These are phyloP conservation scores for Chlorociboria aeruginascens DNA, from an alignment of 495 filamentous ascomycete genomes.

Conservation along the genomic window DNA sequence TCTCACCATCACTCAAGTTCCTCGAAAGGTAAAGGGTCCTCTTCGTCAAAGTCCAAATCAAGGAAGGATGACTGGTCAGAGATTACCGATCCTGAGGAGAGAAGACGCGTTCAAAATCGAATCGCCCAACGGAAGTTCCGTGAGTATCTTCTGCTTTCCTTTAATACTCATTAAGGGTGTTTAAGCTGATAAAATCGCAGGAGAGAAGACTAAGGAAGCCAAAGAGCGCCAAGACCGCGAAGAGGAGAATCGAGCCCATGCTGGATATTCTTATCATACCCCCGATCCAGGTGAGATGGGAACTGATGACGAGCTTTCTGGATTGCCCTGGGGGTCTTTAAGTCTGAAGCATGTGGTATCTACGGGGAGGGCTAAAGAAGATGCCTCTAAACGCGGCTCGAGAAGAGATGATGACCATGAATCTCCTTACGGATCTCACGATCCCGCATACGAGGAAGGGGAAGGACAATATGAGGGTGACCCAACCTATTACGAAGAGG, in stretches of 20 bases:
- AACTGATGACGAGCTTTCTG: constrained; percentile 36
- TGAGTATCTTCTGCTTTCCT: constrained; percentile 21
- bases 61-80: constrained; percentile 46
- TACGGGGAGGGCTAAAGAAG: constrained; percentile 36
- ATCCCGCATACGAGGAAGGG: constrained; percentile 6
- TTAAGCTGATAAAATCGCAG: constrained; percentile 20
- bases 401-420: constrained; percentile 4
- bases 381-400: constrained; percentile 22
- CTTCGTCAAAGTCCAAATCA: constrained; percentile 17
- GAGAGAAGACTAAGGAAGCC: constrained; percentile 46
- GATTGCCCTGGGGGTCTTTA: constrained; percentile 52
- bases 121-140: constrained; percentile 51
- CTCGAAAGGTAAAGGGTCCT: constrained; percentile 11
- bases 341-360: constrained; percentile 42
- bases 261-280: constrained; percentile 42
- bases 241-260: constrained; percentile 40
- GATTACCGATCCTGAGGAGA: constrained; percentile 46
- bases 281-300: constrained; percentile 38
- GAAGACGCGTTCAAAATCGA: constrained; percentile 47
- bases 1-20: constrained; percentile 4
- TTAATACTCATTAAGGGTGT: not conserved
- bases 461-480: constrained; percentile 16
- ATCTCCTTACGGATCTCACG: constrained; percentile 4
- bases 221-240: constrained; percentile 46
- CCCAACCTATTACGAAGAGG: constrained; percentile 13